Evolutionary conservation across 116 monocot species (phyloP).

Genomic region (Dioscorea cayenensis): DNA sequence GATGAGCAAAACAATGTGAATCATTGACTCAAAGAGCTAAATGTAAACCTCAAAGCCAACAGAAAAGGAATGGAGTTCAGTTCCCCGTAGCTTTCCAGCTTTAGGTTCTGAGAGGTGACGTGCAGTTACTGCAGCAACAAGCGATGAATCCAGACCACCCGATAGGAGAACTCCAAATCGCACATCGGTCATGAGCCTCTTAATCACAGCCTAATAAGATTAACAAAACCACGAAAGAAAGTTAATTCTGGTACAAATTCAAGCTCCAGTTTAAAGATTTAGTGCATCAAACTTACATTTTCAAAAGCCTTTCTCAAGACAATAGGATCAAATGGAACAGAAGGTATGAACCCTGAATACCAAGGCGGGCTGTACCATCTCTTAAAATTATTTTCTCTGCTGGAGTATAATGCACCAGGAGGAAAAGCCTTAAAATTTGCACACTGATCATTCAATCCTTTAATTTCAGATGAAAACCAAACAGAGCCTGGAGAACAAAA

Average conservation of each 20-base stretch:
- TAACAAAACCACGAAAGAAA: neutral
- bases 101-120: slow-evolving; percentile 70
- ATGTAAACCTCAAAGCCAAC: slow-evolving; percentile 59
- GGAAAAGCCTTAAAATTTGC: slow-evolving; percentile 88
- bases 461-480: slow-evolving; percentile 96
- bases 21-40: too few relatives aligned
- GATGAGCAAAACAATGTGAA: neutral
- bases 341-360: slow-evolving; percentile 64
- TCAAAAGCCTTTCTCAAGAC: slow-evolving; percentile 80
- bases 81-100: slow-evolving; percentile 75
- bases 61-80: slow-evolving; percentile 81
- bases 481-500: slow-evolving; percentile 48
- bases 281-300: slow-evolving; percentile 29
- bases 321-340: slow-evolving; percentile 57
- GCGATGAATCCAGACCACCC: slow-evolving; percentile 84
- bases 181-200: slow-evolving; percentile 95
- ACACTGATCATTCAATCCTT: slow-evolving; percentile 81
- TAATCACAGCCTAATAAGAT: too few relatives aligned
- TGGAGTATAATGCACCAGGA: slow-evolving; percentile 83
- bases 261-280: neutral
- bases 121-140: slow-evolving; percentile 75
- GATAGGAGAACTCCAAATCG: slow-evolving; percentile 79
- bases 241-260: neutral
- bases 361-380: slow-evolving; percentile 84
- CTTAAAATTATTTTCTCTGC: slow-evolving; percentile 51